Conservation (phyloP, 1,284 basidiomycete genomes). For the Ganoderma sp. region DNA sequence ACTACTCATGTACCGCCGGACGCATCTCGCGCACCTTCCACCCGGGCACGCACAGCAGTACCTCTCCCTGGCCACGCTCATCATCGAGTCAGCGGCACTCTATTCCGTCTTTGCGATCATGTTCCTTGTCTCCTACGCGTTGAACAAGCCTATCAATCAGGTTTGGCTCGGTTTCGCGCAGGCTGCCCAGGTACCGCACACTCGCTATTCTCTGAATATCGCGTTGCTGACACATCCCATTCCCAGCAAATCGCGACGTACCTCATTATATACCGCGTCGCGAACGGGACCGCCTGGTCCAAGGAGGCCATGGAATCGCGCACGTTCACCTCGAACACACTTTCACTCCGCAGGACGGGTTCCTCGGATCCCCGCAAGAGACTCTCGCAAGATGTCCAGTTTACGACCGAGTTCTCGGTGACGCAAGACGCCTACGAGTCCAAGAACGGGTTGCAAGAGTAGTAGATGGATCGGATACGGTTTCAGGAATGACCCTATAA, state of each 20-base stretch:
- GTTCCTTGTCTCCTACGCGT: constrained; percentile 51
- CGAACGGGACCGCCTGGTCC: constrained; percentile 35
- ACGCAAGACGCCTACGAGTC: background rate
- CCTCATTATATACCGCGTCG: constrained; percentile 43
- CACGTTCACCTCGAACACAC: constrained; percentile 18
- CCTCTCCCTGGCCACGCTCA: constrained; percentile 47
- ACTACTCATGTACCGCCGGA: constrained; percentile 46
- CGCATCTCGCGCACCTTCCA: constrained; percentile 40
- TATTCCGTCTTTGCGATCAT: constrained; percentile 50
- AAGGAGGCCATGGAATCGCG: constrained; percentile 26
- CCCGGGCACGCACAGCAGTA: constrained; percentile 46
- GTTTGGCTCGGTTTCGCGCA: constrained; percentile 29
- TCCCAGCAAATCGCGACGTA: constrained; percentile 50
- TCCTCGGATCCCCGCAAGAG: background rate
- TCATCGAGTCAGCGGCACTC: constrained; percentile 51
- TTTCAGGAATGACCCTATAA: background rate
- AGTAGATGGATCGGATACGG: constrained; percentile 6
- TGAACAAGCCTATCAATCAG: constrained; percentile 40
- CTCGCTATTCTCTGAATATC: too few relatives aligned
- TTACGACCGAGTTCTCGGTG: constrained; percentile 27
- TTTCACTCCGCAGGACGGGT: background rate
- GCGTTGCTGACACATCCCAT: background rate
- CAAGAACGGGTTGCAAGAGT: background rate
- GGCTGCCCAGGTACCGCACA: constrained; percentile 24
- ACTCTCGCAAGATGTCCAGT: constrained; percentile 19